Percentiles rank a stretch among this genome's conserved stretches.
phyloP scores from a whole-genome alignment of 345 rosid genomes.

The Adansonia digitata region DNA sequence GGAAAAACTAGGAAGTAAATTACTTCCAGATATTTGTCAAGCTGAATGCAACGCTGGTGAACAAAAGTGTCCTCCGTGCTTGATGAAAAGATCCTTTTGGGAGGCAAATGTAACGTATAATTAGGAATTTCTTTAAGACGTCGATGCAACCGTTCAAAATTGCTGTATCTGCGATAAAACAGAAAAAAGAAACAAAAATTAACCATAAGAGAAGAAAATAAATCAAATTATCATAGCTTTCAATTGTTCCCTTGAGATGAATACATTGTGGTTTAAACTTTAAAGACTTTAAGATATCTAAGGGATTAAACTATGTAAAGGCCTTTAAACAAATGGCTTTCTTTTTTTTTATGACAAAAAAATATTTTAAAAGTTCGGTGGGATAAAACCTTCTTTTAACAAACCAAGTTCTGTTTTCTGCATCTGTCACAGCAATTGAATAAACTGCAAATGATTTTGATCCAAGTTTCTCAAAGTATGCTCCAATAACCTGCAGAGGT shows the following conservation, averaged over 20 bases:
- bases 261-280: background rate
- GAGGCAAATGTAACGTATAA: conserved; percentile 92
- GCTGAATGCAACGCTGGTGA: conserved; percentile 96
- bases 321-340: background rate
- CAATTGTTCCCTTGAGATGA: conserved; percentile 1
- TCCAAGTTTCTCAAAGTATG: conserved; percentile 86
- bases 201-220: conserved; percentile 5
- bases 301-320: background rate
- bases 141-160: conserved; percentile 89
- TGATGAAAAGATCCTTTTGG: conserved; percentile 97
- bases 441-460: conserved; percentile 98
- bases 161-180: conserved; percentile 83
- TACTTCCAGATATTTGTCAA: conserved; percentile 91
- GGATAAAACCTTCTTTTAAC: conserved; percentile 88
- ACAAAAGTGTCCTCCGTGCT: conserved; percentile 98
- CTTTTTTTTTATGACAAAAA: no score
- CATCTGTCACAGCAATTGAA: conserved; percentile 93
- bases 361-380: conserved; percentile 9
- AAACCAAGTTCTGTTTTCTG: conserved; percentile 76
- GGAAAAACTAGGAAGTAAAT: conserved; percentile 12
- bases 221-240: conserved; percentile 10
- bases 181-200: background rate
- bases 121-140: conserved; percentile 96
- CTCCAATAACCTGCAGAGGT: conserved; percentile 75
- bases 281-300: background rate